Base-by-base conservation (phyloP, 768 basidiomycete species). In the Agaricus blazei region DNA sequence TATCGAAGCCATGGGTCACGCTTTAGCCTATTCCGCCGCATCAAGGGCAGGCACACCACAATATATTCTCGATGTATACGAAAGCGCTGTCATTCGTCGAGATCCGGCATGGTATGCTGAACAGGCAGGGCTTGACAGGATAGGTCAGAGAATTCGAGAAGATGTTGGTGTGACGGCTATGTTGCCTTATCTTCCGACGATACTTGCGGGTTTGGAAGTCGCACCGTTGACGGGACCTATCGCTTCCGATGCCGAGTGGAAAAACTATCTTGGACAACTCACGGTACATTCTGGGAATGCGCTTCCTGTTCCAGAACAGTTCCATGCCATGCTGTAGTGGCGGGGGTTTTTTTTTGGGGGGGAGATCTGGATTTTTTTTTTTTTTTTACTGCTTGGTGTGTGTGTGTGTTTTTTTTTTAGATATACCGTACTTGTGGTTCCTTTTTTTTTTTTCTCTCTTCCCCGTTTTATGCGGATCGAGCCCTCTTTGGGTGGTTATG, bases 91-190 rank as follows among this genome's bases (percentile, higher is more conserved):
- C 37, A 75, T 84, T 51, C 71, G 77, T 54, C 74, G 74, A 58
- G 82, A 84, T 59, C 68, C 79, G 40, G 79, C 81, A 6, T 85
- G 83, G 83, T 83, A 83, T 62, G 72, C 76, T 26, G 83, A 85
- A 64, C 66, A 77, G 58, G 76, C 68, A 19, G 73, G 76, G 3
- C 61, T 85, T 44, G 68, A 73, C 14, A 73, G 82, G n/a, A 67
- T 73, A 52, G 67, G 67, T 9, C 81, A 85, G 60, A 73, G 76
- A 6, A 57, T 70, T 2, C 74, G 74, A 43, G 79, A 82, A 62
- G 79, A 79, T 57, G 60, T 64, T 7, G 79, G 78, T 4, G 65
- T 80, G 7, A 66, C 73, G 2, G 66, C 72, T 9, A 75, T 78
- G 60, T 61, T 81, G 50, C 76, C 76, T 2, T 62, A 75, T 28